These are phyloP conservation scores for Solanum sparsipilum DNA, from an alignment of 257 asterid genomes.

Conservation along the genomic window DNA sequence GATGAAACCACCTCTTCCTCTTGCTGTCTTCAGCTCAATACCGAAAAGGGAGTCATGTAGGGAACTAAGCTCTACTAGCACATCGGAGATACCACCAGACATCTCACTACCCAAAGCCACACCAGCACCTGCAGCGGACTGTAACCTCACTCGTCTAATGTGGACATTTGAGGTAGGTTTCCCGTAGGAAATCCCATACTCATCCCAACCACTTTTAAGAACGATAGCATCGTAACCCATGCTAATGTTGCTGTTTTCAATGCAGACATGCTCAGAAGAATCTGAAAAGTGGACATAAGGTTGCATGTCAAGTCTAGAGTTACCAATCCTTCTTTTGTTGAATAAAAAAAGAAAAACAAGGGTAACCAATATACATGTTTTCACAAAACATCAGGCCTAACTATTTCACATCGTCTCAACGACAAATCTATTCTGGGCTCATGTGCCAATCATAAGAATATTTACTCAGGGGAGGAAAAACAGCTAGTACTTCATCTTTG, in stretches of 20 bases:
- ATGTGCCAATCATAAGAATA: neutral
- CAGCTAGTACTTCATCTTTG: neutral
- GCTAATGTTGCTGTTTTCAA: slow-evolving; percentile 84
- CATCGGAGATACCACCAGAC: slow-evolving; percentile 86
- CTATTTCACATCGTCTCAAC: neutral
- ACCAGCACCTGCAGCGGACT: slow-evolving; percentile 57
- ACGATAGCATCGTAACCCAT: slow-evolving; percentile 65
- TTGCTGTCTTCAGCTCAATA: slow-evolving; percentile 55
- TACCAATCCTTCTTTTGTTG: neutral
- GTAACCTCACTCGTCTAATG: slow-evolving; percentile 34
- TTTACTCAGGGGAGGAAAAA: neutral
- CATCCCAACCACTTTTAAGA: slow-evolving; percentile 98
- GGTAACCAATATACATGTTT: neutral
- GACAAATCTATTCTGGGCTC: neutral
- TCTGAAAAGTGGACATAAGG: slow-evolving; percentile 31
- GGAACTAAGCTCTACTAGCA: slow-evolving; percentile 45
- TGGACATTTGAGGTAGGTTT: slow-evolving; percentile 59
- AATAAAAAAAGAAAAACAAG: neutral
- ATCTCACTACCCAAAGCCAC: slow-evolving; percentile 88
- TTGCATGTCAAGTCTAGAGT: neutral
- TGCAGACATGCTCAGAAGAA: slow-evolving; percentile 76
- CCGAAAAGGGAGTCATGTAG: slow-evolving; percentile 49
- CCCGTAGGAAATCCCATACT: slow-evolving; percentile 69
- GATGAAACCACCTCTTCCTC: slow-evolving; percentile 84
- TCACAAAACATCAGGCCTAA: neutral